These are phyloP conservation scores for Lactarius tabidus DNA, from an alignment of 768 basidiomycete species.

Conservation along the genomic window DNA sequence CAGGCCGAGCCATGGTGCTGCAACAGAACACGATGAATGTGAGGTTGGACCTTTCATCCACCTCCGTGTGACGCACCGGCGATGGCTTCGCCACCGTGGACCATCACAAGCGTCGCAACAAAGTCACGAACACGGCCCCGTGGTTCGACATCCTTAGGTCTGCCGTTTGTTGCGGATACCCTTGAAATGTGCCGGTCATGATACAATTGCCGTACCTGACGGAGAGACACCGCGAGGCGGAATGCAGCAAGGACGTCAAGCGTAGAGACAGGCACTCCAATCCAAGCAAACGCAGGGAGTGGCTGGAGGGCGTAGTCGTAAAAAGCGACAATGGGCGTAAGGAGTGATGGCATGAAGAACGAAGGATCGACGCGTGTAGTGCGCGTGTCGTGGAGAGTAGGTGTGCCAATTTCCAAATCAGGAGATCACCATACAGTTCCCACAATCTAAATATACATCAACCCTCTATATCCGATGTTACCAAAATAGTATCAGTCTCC, in stretches of 20 bases:
- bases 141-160: constrained; percentile 7
- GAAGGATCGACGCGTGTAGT: neutral
- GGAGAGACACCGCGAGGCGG: constrained; percentile 21
- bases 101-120: constrained; percentile 24
- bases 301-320: constrained; percentile 22
- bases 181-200: constrained; percentile 8
- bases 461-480: constrained; percentile 17
- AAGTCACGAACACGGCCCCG: constrained; percentile 23
- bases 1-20: constrained; percentile 25
- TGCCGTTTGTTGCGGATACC: neutral
- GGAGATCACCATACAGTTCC: neutral
- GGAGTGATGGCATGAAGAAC: constrained; percentile 17
- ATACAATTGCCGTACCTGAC: constrained; percentile 18
- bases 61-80: constrained; percentile 14
- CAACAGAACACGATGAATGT: neutral
- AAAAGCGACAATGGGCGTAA: constrained; percentile 18
- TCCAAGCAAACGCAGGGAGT: constrained; percentile 11
- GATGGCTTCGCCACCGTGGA: constrained; percentile 26
- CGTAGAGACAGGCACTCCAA: constrained; percentile 19
- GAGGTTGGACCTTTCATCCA: neutral
- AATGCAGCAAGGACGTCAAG: constrained; percentile 23
- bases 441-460: neutral
- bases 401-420: neutral
- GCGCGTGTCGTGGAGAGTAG: neutral
- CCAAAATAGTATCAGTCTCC: constrained; percentile 7